Base-by-base conservation (phyloP, 495 filamentous ascomycete genomes). In the Penicillium mononematosum region DNA sequence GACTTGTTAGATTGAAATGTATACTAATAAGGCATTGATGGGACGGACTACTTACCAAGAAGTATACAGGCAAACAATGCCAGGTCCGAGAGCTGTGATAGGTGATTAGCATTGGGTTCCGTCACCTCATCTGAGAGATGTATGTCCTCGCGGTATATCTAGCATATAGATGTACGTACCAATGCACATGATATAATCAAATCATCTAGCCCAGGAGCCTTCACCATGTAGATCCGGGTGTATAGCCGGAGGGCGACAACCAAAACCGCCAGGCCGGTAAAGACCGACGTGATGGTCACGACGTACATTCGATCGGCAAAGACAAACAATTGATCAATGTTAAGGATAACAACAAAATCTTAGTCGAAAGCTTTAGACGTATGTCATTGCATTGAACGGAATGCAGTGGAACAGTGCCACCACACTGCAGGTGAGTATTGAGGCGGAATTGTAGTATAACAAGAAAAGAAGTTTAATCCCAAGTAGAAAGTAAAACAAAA, bases 151-250 rank as follows among this genome's bases (percentile, higher is more conserved):
- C n/a, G n/a, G 16, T 39, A 8, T 25, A 32, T 4, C 14, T 24
- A 5, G 3, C 19, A 24, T 9, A 6, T 22, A 8, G 9, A 11
- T 14, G 6, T n/a, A 54, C 62, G 42, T 73, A 76, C 69, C 71
- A 72, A 55, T 22, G 73, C 62, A 17, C 50, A 8, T 2, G 58
- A 19, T 42, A 78, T 62, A 14, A 72, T 25, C 46, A 69, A 45
- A 53, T 78, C 75, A 60, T 78, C 75, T 56, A 62, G 62, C 8
- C 72, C 73, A 11, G 69, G 63, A 8, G 58, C 65, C 48, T 66
- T 67, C n/a, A 73, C 51, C 12, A 75, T 27, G n/a, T 56, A 48
- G 19, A 72, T 55, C 27, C 75, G 60, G 42, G 66, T 70, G 31
- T 59, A 70, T 34, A 78, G 45, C 16, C 75, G 69, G 14, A 75